Base-by-base conservation (phyloP, 805 yeast species). In the Kazachstania viticola region DNA sequence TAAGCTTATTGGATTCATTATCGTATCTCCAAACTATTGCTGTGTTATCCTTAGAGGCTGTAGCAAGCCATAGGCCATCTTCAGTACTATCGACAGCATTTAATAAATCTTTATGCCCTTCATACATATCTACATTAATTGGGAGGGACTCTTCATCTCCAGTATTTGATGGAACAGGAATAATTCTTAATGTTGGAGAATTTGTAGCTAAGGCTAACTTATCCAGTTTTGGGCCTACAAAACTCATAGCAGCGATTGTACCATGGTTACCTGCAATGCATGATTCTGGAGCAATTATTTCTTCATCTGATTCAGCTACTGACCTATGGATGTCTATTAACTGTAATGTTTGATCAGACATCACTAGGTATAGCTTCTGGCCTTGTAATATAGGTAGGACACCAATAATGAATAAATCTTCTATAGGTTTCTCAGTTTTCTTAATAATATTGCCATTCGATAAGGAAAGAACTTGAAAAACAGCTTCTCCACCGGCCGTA, bases 221-320 rank as follows among this genome's bases (percentile, higher is more conserved):
- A 28, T 65, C 52, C 19, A 61, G 51, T 11, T 54, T 38, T 6
- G 83, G 82, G 0, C 91, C 91, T 21, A 76, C 78, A 48, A 75
- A 79, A 42, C 74, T 71, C 61, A 85, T 68, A 51, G 88, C 97
- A 3, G 95, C 94, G 46, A 91, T 76, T 17, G 91, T 88, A 35
- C 96, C 97, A 58, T 88, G 95, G 55, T 85, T 85, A 44, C 96
- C 96, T 1, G 95, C 91, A 44, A 85, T 65, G 26, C 73, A 67
- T 34, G 75, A 63, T 6, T 55, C 45, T 2, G 69, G 50, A 14
- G 67, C 65, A n/a, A 79, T 51, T 17, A 42, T 44, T 6, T 46
- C 48, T 4, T 46, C 44, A 4, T 49, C 46, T 23, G 52, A 49
- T 12, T 59, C 41, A 3, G 45, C 17, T 25, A 61, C 53, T 4